A percentile compares a stretch with the other conserved stretches of the same genome.
Conservation (phyloP, 495 filamentous ascomycete genomes). For the Glutinoglossum americanum region DNA sequence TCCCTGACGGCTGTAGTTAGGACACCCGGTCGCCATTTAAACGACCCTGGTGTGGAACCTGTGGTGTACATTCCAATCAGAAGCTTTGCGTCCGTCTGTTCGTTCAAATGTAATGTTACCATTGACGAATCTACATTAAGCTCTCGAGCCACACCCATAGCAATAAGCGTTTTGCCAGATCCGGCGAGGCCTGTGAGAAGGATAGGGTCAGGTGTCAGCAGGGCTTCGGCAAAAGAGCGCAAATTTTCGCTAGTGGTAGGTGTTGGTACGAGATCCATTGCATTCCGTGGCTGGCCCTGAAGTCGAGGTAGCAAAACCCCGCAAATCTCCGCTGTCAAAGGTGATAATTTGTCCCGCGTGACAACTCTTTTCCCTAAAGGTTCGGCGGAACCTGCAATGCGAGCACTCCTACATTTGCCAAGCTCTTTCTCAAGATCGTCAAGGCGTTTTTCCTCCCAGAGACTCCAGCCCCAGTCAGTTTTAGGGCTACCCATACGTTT, state of each 20-base stretch:
- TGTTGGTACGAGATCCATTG: conserved; percentile 45
- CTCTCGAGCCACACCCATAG: conserved; percentile 60
- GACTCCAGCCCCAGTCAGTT: conserved; percentile 13
- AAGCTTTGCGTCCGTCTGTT: conserved; percentile 91
- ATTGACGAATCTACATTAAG: conserved; percentile 53
- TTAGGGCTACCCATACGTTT: not conserved
- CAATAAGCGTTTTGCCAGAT: conserved; percentile 70
- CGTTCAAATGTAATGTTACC: conserved; percentile 85
- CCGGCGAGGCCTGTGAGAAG: conserved; percentile 68
- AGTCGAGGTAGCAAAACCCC: conserved; percentile 47
- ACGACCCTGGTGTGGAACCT: conserved; percentile 62
- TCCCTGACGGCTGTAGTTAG: conserved; percentile 82
- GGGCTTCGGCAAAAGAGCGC: conserved; percentile 36
- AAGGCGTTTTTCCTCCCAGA: conserved; percentile 47
- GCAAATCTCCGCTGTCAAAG: conserved; percentile 30
- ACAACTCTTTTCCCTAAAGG: conserved; percentile 15
- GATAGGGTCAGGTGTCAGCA: conserved; percentile 45
- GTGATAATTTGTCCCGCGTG: conserved; percentile 23
- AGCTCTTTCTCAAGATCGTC: conserved; percentile 16
- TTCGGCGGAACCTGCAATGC: conserved; percentile 8
- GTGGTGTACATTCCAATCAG: conserved; percentile 85
- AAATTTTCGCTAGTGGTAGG: conserved; percentile 49
- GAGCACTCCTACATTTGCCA: conserved; percentile 17
- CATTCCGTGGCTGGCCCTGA: conserved; percentile 23
- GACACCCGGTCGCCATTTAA: conserved; percentile 82